Base-by-base conservation (phyloP, 352 stramenopile genomes). In the Elongisporangium undulatum region DNA sequence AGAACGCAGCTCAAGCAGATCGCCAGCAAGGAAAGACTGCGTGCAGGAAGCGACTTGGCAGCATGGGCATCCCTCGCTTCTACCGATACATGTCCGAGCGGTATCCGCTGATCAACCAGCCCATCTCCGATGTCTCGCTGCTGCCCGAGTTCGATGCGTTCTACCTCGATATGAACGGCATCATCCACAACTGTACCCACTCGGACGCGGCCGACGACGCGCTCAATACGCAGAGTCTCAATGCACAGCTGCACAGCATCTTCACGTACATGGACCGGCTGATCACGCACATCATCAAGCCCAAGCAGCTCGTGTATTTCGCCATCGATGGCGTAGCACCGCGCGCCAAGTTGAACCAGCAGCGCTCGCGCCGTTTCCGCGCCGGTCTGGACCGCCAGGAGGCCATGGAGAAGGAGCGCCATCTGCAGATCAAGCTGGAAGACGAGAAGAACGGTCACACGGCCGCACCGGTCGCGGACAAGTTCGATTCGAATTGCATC, bases 131-230 rank as follows among this genome's bases (percentile, higher is more conserved):
- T 73, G 87, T 97, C 22, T 97, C 97, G 22, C 85, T 99, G 4
- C 71, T 99, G 39, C 97, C 97, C 3, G 94, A 99, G 68, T 99
- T 99, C 62, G 97, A 99, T 80, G 95, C 98, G 69, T 90, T 99
- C 64, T 99, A 99, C 71, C 74, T 99, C 45, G 98, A 99, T 74
- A 98, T 99, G 96, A 99, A 99, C 76, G 97, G 98, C 56, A 99
- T 99, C 65, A 99, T 99, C 62, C 98, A 99, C 82, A 98, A 98
- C 61, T 99, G 95, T 73, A 99, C 97, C 23, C 98, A 99, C 77
- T 89, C 87, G 23, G 98, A 99, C 72, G 62, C 67, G 12, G 92
- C 93, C n/a, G 85, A 98, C 66, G 82, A 96, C 59, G 83, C 95
- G 62, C 69, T 98, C 51, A 90, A 89, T 65, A 79, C 94, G 64